Base-by-base conservation (phyloP, 768 basidiomycete genomes). In the Russula abietina region DNA sequence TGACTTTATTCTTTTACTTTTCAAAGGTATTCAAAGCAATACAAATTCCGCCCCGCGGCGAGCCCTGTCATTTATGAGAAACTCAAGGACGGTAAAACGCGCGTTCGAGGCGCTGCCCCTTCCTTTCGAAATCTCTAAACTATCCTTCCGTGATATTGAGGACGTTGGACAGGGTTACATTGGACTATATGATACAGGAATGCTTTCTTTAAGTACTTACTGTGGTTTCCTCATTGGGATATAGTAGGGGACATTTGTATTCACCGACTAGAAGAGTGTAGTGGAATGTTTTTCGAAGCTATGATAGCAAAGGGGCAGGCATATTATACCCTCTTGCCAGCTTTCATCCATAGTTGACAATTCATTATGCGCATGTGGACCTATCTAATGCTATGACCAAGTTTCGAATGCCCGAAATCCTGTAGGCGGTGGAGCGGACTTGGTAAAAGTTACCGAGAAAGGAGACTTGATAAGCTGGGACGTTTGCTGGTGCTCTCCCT, bases 21-120 rank as follows among this genome's bases (percentile, higher is more conserved):
- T 7, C 48, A 16, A 60, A 93, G 92, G 65, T 94, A 93, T 70
- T 92, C 89, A 14, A 86, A 88, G 64, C 86, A 91, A 69, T 82
- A 81, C 76, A 91, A 86, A 73, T 93, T 81, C 71, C 78, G 91
- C 26, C 91, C 92, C 0, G 91, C 92, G 12, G 90, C 91, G 7
- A 91, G 88, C 63, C 91, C 92, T 12, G 76, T 93, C 48, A 80
- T 93, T 67, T 92, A 88, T 0, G 89, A 93, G 70, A 80, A 76
- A 22, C 74, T 93, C 64, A 82, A 83, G 65, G 89, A 90, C 65
- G 91, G 91, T 0, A 78, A 83, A 4, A 73, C 83, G 9, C 79
- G 84, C 10, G 68, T 94, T 43, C 76, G 90, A n/a, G 92, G 92
- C 0, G 91, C 88, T 1, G 73, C 73, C 12, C 81, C 85, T 3